Conservation (phyloP, 2,329 filamentous ascomycete species). For the Microcyclospora tardicrescens region DNA sequence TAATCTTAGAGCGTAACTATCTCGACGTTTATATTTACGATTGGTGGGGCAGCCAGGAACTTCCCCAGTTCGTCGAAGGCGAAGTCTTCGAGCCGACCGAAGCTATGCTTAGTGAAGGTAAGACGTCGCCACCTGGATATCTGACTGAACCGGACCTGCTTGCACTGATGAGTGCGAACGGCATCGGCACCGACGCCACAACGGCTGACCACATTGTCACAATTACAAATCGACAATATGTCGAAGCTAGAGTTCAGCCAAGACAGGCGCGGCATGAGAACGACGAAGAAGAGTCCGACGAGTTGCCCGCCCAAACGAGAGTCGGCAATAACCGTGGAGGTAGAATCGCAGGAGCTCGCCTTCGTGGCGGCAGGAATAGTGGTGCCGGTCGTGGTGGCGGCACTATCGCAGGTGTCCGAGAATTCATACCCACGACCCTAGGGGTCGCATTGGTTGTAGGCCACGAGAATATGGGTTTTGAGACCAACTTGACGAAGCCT, state of each 20-base stretch:
- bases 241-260: constrained; percentile 46
- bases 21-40: constrained; percentile 94
- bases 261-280: constrained; percentile 13
- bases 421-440: constrained; percentile 85
- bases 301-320: background rate
- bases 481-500: constrained; percentile 85
- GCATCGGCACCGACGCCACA: constrained; percentile 94
- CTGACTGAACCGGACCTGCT: constrained; percentile 93
- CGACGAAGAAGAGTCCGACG: constrained; percentile 16
- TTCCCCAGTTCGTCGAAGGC: constrained; percentile 66
- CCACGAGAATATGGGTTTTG: constrained; percentile 87
- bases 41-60: constrained; percentile 77
- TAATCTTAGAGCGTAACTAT: constrained; percentile 81
- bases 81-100: constrained; percentile 81
- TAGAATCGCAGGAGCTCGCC: constrained; percentile 30
- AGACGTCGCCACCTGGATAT: constrained; percentile 72
- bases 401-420: constrained; percentile 47
- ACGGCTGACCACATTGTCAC: constrained; percentile 98
- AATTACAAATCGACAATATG: constrained; percentile 83
- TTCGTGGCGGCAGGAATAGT: constrained; percentile 33
- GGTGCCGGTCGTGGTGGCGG: constrained; percentile 27
- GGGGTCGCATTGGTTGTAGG: constrained; percentile 87
- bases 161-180: constrained; percentile 94
- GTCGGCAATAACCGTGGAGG: constrained; percentile 13
- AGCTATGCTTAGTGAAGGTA: constrained; percentile 80